Percentiles rank a stretch among this genome's conserved stretches.
These are phyloP conservation scores for Stenocarpella maydis DNA, from an alignment of 2,329 filamentous ascomycete genomes.

Conservation along the genomic window DNA sequence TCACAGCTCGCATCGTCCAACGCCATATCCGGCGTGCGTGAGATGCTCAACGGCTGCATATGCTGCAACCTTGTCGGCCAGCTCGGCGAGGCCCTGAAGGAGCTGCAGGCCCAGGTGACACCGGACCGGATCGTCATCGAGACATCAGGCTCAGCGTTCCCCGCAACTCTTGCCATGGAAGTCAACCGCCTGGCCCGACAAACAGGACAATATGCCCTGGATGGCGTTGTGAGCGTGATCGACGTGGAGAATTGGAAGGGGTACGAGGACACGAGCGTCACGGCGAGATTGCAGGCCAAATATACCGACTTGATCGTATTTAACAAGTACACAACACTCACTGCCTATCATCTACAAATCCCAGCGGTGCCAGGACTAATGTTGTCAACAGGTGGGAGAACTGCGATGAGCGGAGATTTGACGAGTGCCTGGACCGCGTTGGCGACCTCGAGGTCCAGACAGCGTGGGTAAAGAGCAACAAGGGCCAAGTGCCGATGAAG, in stretches of 20 bases:
- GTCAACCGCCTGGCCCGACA: slow-evolving; percentile 81
- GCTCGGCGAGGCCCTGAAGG: slow-evolving; percentile 79
- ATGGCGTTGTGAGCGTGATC: slow-evolving; percentile 88
- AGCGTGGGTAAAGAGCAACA: slow-evolving; percentile 85
- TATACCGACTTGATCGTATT: slow-evolving; percentile 92
- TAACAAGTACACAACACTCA: slow-evolving; percentile 68
- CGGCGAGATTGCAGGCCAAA: slow-evolving; percentile 84
- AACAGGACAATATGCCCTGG: slow-evolving; percentile 74
- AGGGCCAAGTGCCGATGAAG: slow-evolving; percentile 79
- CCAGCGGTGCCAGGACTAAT: not conserved
- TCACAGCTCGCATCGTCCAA: slow-evolving; percentile 85
- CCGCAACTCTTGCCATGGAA: slow-evolving; percentile 89
- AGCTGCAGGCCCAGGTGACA: slow-evolving; percentile 65
- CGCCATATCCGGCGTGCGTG: slow-evolving; percentile 87
- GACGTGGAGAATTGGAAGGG: slow-evolving; percentile 96
- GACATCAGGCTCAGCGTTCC: slow-evolving; percentile 88
- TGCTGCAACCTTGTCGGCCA: slow-evolving; percentile 98
- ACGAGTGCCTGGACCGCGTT: slow-evolving; percentile 79
- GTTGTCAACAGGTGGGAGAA: slow-evolving; percentile 69
- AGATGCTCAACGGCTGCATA: slow-evolving; percentile 96
- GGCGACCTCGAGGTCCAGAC: slow-evolving; percentile 83
- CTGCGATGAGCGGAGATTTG: slow-evolving; percentile 76
- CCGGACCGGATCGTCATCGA: slow-evolving; percentile 94
- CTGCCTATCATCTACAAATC: no score
- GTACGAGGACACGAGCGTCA: slow-evolving; percentile 90